phyloP scores from a whole-genome alignment of 441 rosid genomes.

The Arabidopsis lyrata region DNA sequence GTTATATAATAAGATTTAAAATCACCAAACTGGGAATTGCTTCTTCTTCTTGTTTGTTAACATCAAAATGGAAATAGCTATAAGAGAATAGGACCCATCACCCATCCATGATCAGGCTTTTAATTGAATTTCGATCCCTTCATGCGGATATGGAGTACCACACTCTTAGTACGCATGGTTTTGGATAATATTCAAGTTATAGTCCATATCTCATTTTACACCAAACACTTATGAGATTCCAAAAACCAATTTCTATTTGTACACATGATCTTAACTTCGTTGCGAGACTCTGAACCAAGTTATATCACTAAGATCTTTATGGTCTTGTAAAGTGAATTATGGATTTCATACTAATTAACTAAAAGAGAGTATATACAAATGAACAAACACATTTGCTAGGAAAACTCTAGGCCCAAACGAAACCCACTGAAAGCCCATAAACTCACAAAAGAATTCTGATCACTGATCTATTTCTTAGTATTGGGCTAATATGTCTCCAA shows the following conservation, averaged over 20 bases:
- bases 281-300: no score
- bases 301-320: no score
- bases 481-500: no score
- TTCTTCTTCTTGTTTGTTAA: not conserved
- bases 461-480: no score
- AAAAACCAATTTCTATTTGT: not conserved
- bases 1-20: no score
- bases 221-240: not conserved
- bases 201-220: slow-evolving; percentile 2
- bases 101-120: slow-evolving; percentile 3
- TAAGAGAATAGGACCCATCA: not conserved
- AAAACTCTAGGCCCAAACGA: not conserved
- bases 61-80: not conserved
- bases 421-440: not conserved
- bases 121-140: not conserved
- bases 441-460: no score
- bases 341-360: not conserved
- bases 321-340: not conserved
- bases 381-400: not conserved
- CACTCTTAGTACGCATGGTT: slow-evolving; percentile 16
- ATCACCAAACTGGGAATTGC: not conserved
- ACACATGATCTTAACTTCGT: no score
- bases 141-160: slow-evolving; percentile 6
- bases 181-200: not conserved
- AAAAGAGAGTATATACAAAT: no score